Evolutionary conservation across 2,329 filamentous ascomycete species (phyloP), one percentile per base, ranked within the genome.

Genomic region (Beauveria scarabaeidicola): DNA sequence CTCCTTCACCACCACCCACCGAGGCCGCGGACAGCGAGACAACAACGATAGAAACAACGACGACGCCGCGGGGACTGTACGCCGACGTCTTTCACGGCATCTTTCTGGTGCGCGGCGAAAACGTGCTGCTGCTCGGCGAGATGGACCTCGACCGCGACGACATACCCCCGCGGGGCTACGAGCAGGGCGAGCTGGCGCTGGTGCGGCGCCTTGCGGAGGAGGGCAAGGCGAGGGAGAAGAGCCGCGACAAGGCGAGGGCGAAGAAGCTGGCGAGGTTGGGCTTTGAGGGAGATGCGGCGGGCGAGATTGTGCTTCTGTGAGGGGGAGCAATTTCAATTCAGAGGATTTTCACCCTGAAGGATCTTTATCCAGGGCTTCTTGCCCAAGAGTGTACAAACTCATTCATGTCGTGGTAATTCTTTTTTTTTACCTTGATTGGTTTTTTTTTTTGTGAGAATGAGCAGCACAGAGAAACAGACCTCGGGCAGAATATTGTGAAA

Each of bases 91-190:
- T 85, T 11, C 85, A 91, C 61, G 94, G 94, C 53, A 85, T 96
- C 63, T 97, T 94, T 76, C 83, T 97, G 40, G 90, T 99, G 50
- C 83, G 94, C 61, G 94, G 94, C 66, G 94, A 99, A 77, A 99
- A 99, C 72, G 94, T 99, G n/a, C 80, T 96, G 55, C 79, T 99
- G 48, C 82, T 97, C 19, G 94, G 94, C 41, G 95, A 97, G 75
- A 96, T 99, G 68, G 94, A 99, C 72, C 84, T 99, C 25, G 94
- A 99, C 77, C 91, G 89, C 69, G 94, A 99, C 74, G 94, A 99
- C 72, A 87, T 95, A 61, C 79, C 90, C 19, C 81, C 91, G 15
- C 91, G 90, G 1, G 85, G 86, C 36, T 91, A 88, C 64, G 77
- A 84, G 67, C 69, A 72, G 64, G 91, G 85, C 1, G 81, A 90